phyloP scores from a whole-genome alignment of 805 yeast species.

The Wickerhamomyces sydowiorum region DNA sequence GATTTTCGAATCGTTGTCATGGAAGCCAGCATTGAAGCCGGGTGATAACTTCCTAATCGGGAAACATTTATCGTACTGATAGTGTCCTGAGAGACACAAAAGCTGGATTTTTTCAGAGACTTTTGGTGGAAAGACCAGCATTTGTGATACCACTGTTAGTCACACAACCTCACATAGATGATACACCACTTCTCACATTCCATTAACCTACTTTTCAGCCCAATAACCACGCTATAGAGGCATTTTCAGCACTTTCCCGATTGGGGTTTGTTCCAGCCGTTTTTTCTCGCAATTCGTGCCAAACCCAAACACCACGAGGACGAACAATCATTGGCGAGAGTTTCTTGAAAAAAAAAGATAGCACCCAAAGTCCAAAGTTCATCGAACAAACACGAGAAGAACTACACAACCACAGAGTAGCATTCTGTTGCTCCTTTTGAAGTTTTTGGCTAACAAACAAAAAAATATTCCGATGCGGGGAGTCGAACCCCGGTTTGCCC shows the following conservation, averaged over 20 bases:
- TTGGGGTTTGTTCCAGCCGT: neutral
- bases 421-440: too few species aligned
- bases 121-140: neutral
- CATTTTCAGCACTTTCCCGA: neutral
- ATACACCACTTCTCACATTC: too few species aligned
- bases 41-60: neutral
- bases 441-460: too few species aligned
- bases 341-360: too few species aligned
- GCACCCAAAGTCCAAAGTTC: too few species aligned
- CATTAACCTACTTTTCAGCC: too few species aligned
- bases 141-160: neutral
- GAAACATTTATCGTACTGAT: neutral
- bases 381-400: too few species aligned
- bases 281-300: neutral
- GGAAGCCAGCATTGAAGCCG: neutral
- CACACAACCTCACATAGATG: neutral
- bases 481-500: constrained; percentile 75
- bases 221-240: too few species aligned
- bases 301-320: neutral
- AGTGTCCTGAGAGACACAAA: too few species aligned
- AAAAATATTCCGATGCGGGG: constrained; percentile 59
- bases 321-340: too few species aligned
- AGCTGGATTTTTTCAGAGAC: too few species aligned
- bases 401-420: too few species aligned
- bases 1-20: constrained; percentile 1